Base-by-base conservation (phyloP, 1,139 yeast species). In the Martiniozyma asiatica region DNA sequence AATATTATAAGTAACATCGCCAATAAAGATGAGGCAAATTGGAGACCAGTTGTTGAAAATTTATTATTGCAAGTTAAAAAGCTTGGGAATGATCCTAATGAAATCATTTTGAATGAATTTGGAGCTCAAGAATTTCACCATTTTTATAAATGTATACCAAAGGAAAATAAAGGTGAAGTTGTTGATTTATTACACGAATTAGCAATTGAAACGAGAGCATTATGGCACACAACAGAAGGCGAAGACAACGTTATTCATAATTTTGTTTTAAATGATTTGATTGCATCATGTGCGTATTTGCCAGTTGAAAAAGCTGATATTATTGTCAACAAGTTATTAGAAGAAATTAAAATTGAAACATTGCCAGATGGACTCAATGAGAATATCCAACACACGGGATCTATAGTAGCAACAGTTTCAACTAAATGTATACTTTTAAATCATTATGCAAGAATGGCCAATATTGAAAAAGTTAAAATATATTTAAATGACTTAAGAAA, bases 11-110 rank as follows among this genome's bases (percentile, higher is more conserved):
- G 61, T 16, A 59, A 56, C 38, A 56, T 73, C 26, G 60, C 68
- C 3, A 42, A 51, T 2, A 59, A 60, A 25, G 52, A 57, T 4
- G 50, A 58, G 26, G 71, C 66, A 35, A 60, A 73, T 43, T 78
- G 87, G 85, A 53, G 56, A 12, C 51, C 65, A 20, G 65, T 76
- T 3, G 47, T 78, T 4, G 49, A 58, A 3, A 67, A 63, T 27
- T 47, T 78, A n/a, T 39, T 43, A 6, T n/a, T n/a, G n/a, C 44
- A 56, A 5, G 39, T 25, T 11, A 30, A 22, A 8, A 25, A 21
- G 3, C 5, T 10, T 7, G 13, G 45, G 6, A 61, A 31, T 1
- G 10, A 61, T 1, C 8, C 8, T 6, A 17, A 17, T 17, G 18
- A 17, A 17, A 26, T 18, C 7, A 14, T 28, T 0, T 56, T 76